Conservation (phyloP, 2,329 filamentous ascomycete species). For the Geosmithia morbida region DNA sequence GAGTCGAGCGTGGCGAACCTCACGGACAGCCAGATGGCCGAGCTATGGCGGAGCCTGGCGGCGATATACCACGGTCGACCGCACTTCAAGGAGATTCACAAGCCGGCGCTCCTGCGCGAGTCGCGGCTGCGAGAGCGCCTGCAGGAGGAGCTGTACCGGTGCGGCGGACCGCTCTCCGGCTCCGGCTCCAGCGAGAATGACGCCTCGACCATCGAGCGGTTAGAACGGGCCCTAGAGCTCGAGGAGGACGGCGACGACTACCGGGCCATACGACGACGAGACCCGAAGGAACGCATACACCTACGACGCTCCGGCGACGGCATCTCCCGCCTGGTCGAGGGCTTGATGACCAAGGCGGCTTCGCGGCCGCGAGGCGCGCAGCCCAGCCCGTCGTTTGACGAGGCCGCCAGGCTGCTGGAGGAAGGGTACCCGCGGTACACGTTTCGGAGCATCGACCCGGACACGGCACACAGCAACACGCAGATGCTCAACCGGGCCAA, state of each 20-base stretch:
- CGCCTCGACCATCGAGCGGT: constrained; percentile 6
- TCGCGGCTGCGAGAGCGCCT: constrained; percentile 13
- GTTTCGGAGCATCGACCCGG: constrained; percentile 13
- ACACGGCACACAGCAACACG: constrained; percentile 10
- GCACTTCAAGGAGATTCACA: constrained; percentile 19
- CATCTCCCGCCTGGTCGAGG: constrained; percentile 12
- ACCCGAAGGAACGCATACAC: constrained; percentile 10
- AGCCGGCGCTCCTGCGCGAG: constrained; percentile 11
- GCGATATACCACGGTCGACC: constrained; percentile 15
- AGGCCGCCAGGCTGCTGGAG: constrained; percentile 11
- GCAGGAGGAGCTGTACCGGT: constrained; percentile 13
- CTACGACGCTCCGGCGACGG: constrained; percentile 11
- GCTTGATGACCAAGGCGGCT: constrained; percentile 12
- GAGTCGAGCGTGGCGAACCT: constrained; percentile 6
- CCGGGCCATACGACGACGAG: constrained; percentile 6
- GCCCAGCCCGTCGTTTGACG: constrained; percentile 12
- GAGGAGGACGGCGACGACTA: constrained; percentile 15
- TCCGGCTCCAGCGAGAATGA: too few relatives aligned
- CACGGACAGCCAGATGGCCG: constrained; percentile 13
- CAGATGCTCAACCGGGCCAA: constrained; percentile 13
- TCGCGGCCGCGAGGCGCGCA: constrained; percentile 2
- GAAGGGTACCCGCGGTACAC: constrained; percentile 8
- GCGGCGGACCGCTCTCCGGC: constrained; percentile 2
- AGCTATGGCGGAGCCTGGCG: constrained; percentile 16
- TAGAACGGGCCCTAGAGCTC: constrained; percentile 13